Conservation (phyloP, 306 rosid species). For the cucumber (Cucumis sativus) region Cucumber_9930_V3 NC_026656.2:22058001-22058500, state of each 20-base stretch:
- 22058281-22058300: background rate
- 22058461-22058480: background rate
- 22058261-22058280: too few species aligned
- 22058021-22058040: too few species aligned
- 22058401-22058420: background rate
- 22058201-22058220: too few species aligned
- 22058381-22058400: background rate
- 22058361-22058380: background rate
- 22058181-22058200: too few species aligned
- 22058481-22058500: conserved; percentile 17
- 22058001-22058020: background rate
- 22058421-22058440: background rate
- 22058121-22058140: too few species aligned
- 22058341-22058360: background rate
- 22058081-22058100: too few species aligned
- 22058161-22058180: too few species aligned
- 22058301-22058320: background rate
- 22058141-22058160: too few species aligned
- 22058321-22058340: background rate
- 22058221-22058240: background rate
- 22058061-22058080: too few species aligned
- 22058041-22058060: too few species aligned
- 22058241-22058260: background rate
- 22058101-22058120: too few species aligned
- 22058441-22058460: background rate